A percentile compares a stretch with the other conserved stretches of the same genome.
Conservation (phyloP, 1,284 basidiomycete genomes). For the Chondrostereum purpureum region DNA sequence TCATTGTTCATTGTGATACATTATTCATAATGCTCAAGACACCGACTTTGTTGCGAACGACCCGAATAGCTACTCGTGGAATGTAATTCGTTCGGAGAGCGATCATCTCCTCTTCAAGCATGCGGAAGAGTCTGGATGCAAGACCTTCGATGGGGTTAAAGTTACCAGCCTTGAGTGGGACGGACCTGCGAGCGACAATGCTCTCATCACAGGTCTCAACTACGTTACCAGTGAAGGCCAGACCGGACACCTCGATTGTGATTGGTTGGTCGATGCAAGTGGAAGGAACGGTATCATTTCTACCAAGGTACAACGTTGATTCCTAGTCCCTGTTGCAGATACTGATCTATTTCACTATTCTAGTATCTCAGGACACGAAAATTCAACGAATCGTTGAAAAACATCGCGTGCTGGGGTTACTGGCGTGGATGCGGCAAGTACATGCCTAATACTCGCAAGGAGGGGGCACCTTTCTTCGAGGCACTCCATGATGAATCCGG, state of each 20-base stretch:
- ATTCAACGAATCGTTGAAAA: constrained; percentile 39
- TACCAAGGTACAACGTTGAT: not conserved
- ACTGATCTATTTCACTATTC: too few species aligned
- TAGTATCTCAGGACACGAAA: constrained; percentile 40
- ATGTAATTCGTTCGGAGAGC: constrained; percentile 28
- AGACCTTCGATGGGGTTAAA: constrained; percentile 24
- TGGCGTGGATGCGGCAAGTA: constrained; percentile 31
- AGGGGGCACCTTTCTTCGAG: constrained; percentile 27
- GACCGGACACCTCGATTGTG: constrained; percentile 32
- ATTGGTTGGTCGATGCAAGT: constrained; percentile 41
- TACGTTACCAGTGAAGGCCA: not conserved
- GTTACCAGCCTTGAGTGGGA: constrained; percentile 4
- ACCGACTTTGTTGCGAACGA: constrained; percentile 9
- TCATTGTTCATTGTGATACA: not conserved
- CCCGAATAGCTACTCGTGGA: constrained; percentile 15
- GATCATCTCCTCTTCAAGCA: constrained; percentile 33
- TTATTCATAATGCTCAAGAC: constrained; percentile 1
- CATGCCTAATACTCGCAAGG: constrained; percentile 19
- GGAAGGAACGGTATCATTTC: constrained; percentile 25
- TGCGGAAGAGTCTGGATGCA: constrained; percentile 25
- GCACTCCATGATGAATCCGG: constrained; percentile 47
- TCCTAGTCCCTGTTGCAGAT: too few species aligned
- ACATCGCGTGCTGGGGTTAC: constrained; percentile 37
- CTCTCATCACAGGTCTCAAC: constrained; percentile 3
- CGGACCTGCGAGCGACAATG: constrained; percentile 1